Evolutionary conservation across 2,329 filamentous ascomycete species (phyloP).

Genomic region (Colletotrichum ledebouriae): DNA sequence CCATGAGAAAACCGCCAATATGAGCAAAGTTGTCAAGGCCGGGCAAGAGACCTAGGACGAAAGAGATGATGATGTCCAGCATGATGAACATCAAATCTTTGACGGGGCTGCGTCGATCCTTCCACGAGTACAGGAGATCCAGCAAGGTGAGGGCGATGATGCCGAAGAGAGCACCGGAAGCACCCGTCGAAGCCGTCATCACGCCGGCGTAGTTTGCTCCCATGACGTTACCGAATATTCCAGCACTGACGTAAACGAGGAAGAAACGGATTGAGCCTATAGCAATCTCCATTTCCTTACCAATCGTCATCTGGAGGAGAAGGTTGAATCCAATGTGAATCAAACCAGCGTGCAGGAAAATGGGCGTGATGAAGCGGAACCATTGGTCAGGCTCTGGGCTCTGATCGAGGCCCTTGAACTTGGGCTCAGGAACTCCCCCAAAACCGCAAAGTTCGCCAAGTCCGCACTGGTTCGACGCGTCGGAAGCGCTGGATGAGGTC

Average conservation of each 20-base stretch:
- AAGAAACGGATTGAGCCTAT: slow-evolving; percentile 92
- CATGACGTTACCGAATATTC: slow-evolving; percentile 96
- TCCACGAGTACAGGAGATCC: slow-evolving; percentile 94
- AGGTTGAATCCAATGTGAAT: slow-evolving; percentile 98
- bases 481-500: slow-evolving; percentile 68
- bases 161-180: slow-evolving; percentile 91
- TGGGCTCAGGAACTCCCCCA: slow-evolving; percentile 77
- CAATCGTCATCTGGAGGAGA: slow-evolving; percentile 89
- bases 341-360: slow-evolving; percentile 94
- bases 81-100: slow-evolving; percentile 91
- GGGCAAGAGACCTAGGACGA: slow-evolving; percentile 90
- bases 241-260: slow-evolving; percentile 89
- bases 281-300: slow-evolving; percentile 89
- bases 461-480: slow-evolving; percentile 71
- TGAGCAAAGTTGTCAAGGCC: slow-evolving; percentile 98
- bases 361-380: slow-evolving; percentile 95
- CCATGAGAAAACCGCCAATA: slow-evolving; percentile 96
- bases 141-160: slow-evolving; percentile 90
- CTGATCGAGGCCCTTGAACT: slow-evolving; percentile 65
- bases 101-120: slow-evolving; percentile 79
- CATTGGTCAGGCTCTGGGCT: slow-evolving; percentile 86
- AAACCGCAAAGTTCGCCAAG: slow-evolving; percentile 89
- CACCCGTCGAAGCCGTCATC: slow-evolving; percentile 86
- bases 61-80: slow-evolving; percentile 88
- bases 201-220: slow-evolving; percentile 93